Conservation (phyloP, 495 filamentous ascomycete species). For the Monascus purpureus region DNA sequence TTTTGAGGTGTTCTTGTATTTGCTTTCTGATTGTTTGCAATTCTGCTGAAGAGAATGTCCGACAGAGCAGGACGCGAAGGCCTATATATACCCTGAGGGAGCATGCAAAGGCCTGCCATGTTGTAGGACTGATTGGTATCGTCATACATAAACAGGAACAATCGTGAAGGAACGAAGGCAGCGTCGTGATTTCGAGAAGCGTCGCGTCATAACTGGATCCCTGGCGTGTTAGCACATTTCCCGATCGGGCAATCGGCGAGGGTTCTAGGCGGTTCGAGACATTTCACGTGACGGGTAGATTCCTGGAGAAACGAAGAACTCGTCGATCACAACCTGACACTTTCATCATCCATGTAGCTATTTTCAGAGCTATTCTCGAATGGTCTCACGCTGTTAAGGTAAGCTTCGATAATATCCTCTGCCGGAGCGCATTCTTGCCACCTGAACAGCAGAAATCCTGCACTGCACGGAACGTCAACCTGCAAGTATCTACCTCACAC, state of each 20-base stretch:
- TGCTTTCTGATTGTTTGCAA: background rate
- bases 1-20: constrained; percentile 1
- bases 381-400: too few species aligned
- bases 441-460: too few species aligned
- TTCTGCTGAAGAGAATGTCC: background rate
- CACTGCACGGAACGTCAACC: too few species aligned
- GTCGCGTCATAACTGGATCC: background rate
- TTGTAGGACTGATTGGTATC: background rate
- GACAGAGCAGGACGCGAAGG: background rate
- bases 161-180: background rate
- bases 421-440: too few species aligned
- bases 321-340: too few species aligned
- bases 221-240: too few species aligned
- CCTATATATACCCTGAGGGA: background rate
- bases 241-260: background rate
- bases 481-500: too few species aligned
- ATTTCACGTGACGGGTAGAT: too few species aligned
- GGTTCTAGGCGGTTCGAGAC: background rate
- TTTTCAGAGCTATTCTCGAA: too few species aligned
- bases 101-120: background rate
- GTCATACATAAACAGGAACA: background rate
- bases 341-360: too few species aligned
- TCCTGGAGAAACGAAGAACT: too few species aligned
- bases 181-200: background rate
- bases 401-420: too few species aligned